phyloP scores from a whole-genome alignment of 257 asterid genomes.

The Rubia yunnanensis region DNA sequence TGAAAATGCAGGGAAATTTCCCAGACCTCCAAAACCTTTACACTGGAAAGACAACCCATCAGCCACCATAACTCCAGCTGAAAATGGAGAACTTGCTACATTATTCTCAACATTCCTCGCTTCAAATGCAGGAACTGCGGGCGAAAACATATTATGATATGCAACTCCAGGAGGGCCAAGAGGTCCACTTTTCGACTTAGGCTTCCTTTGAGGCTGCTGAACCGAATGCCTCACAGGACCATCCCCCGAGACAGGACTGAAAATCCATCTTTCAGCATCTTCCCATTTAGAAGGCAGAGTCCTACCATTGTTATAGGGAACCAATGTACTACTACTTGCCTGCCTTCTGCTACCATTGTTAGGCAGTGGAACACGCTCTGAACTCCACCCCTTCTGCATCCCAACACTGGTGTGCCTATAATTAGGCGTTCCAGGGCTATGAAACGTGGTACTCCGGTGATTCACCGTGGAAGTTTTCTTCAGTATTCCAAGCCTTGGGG shows the following conservation, averaged over 20 bases:
- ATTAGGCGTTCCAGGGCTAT: conserved; percentile 89
- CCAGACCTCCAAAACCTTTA: conserved; percentile 35
- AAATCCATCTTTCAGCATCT: conserved; percentile 99
- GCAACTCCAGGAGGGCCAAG: conserved; percentile 87
- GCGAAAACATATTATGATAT: conserved; percentile 71
- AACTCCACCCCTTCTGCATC: conserved; percentile 89
- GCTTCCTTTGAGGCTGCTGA: conserved; percentile 67
- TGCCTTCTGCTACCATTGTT: conserved; percentile 37
- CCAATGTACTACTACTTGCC: conserved; percentile 32
- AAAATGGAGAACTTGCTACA: conserved; percentile 54
- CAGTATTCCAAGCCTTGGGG: conserved; percentile 54
- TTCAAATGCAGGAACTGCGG: conserved; percentile 47
- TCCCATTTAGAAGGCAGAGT: conserved; percentile 96
- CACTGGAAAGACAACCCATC: conserved; percentile 47
- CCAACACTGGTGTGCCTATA: conserved; percentile 55
- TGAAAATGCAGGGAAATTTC: conserved; percentile 28
- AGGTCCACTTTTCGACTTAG: conserved; percentile 95
- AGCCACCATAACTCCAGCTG: conserved; percentile 48
- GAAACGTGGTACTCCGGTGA: conserved; percentile 45
- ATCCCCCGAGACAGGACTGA: conserved; percentile 80
- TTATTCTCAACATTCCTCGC: conserved; percentile 36
- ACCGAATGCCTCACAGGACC: conserved; percentile 37
- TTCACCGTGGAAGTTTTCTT: conserved; percentile 43
- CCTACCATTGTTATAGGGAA: conserved; percentile 66
- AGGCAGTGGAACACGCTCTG: conserved; percentile 76